Evolutionary conservation across 108 stramenopile species (phyloP).

Genomic region (Nitzschia putrida): DNA sequence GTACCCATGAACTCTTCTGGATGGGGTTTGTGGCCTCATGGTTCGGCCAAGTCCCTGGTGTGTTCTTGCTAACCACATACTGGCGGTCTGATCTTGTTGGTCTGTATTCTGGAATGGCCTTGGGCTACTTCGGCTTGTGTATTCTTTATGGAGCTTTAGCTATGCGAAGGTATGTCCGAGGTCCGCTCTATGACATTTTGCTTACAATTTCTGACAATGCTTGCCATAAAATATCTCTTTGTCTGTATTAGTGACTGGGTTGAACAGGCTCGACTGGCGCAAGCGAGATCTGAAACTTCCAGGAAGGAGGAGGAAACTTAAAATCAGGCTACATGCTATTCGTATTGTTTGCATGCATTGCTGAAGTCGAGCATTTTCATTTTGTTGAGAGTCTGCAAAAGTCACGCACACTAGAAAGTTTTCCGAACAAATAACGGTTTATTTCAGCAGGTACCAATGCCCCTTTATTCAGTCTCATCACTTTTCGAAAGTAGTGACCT

Average conservation of each 20-base stretch:
- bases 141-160: constrained; percentile 39
- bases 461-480: too few species aligned
- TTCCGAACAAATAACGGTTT: too few species aligned
- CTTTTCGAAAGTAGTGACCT: too few species aligned
- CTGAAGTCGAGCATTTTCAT: too few species aligned
- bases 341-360: too few species aligned
- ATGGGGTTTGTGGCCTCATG: constrained; percentile 69
- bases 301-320: too few species aligned
- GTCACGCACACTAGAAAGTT: too few species aligned
- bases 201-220: not conserved
- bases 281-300: constrained; percentile 12
- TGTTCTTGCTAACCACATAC: constrained; percentile 58
- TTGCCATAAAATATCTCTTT: not conserved
- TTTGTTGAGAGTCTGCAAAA: too few species aligned
- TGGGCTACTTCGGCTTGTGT: constrained; percentile 42
- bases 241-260: constrained; percentile 19
- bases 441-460: too few species aligned
- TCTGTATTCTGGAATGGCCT: constrained; percentile 73
- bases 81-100: constrained; percentile 75
- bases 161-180: constrained; percentile 18
- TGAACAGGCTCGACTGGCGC: constrained; percentile 21
- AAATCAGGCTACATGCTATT: too few species aligned
- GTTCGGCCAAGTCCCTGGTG: constrained; percentile 79
- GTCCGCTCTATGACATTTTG: too few species aligned
- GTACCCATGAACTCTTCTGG: constrained; percentile 70